Evolutionary conservation across 495 filamentous ascomycete species (phyloP), one percentile per base, ranked within the genome.

Genomic region (Daldinia concentrica): DNA sequence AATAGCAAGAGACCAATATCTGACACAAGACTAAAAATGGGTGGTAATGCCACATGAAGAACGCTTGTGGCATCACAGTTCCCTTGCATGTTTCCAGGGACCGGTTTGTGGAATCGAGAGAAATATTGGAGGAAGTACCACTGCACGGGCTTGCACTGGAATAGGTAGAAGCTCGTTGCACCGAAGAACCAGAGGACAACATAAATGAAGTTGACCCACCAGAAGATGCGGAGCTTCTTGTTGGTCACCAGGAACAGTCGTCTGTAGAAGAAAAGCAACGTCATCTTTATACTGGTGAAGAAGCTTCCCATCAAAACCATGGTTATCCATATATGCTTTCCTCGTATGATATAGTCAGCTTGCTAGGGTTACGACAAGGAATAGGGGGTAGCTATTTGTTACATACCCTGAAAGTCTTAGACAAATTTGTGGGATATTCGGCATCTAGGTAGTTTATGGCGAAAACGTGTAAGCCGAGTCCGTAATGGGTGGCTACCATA

Each of bases 121-220:
- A 69, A 79, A 32, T 72, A 74, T 14, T 72, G 78, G 17, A 74
- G 34, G 63, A 69, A 79, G 36, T 78, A 79, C 67, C 71, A 79
- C n/a, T 54, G 34, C 14, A 73, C 67, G 1, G 78, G 78, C 24
- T 71, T 64, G 37, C 78, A 79, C 30, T 79, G 76, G 26, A 78
- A 78, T 2, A 79, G 56, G 30, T 78, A 79, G 63, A 76, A 78
- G 17, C 50, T 43, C 1, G 76, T 78, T 12, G 65, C 37, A 8
- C 73, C 73, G 59, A 79, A 67, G 30, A 74, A 70, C 78, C 76
- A 79, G 24, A 79, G 70, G 19, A 77, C 36, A 27, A 75, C 65
- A 41, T 78, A 78, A 22, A 79, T 59, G 19, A 79, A 59, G 41
- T 77, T 79, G 12, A 54, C 43, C 78, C 76, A 79, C 78, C 75